These are phyloP conservation scores for Ajuga reptans DNA, from an alignment of 305 asterid genomes.

Conservation along the genomic window DNA sequence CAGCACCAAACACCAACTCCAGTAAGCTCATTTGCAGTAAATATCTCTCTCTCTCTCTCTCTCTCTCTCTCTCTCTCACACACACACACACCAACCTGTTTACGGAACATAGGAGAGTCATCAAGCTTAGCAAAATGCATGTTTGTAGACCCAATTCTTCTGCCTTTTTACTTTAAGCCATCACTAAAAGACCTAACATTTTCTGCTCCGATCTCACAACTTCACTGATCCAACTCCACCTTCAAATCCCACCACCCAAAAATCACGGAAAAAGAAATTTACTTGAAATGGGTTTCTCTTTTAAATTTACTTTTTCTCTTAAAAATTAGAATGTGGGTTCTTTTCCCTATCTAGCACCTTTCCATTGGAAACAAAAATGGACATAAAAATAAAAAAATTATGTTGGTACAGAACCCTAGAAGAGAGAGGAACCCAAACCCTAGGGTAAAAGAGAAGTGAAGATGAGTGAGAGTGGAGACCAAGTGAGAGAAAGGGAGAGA, in stretches of 20 bases:
- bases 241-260: conserved; percentile 27
- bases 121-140: conserved; percentile 98
- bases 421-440: conserved; percentile 36
- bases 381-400: conserved; percentile 19
- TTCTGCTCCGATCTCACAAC: conserved; percentile 31
- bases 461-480: conserved; percentile 32
- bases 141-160: conserved; percentile 33
- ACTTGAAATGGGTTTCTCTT: conserved; percentile 15
- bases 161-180: conserved; percentile 16
- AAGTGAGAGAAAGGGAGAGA: conserved; percentile 19
- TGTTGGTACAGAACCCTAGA: conserved; percentile 59
- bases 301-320: conserved; percentile 6
- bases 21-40: conserved; percentile 4
- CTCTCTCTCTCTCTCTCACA: too few relatives aligned
- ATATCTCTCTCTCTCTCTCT: neutral
- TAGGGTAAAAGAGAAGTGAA: conserved; percentile 28
- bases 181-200: conserved; percentile 26
- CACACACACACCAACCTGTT: conserved; percentile 52
- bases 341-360: conserved; percentile 19
- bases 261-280: neutral
- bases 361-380: conserved; percentile 21
- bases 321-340: conserved; percentile 27
- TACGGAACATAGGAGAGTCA: conserved; percentile 99
- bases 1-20: conserved; percentile 8
- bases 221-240: conserved; percentile 26